These are phyloP conservation scores for Metschnikowia continentalis DNA, from an alignment of 805 yeast genomes.

Conservation along the genomic window DNA sequence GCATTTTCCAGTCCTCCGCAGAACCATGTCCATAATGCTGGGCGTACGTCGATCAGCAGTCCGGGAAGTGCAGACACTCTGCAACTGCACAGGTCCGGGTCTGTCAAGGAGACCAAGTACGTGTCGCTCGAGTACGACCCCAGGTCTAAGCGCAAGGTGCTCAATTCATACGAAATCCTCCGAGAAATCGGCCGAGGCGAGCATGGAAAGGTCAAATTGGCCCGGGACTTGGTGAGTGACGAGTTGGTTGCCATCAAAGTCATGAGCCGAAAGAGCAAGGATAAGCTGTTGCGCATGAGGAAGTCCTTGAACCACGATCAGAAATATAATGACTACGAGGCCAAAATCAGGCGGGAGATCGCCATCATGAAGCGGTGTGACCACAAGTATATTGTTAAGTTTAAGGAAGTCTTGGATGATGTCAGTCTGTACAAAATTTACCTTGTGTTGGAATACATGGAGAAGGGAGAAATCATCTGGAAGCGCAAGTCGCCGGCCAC, in stretches of 20 bases:
- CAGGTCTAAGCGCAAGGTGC: conserved; percentile 67
- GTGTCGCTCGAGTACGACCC: conserved; percentile 89
- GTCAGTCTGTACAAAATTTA: conserved; percentile 78
- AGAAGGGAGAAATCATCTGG: conserved; percentile 91
- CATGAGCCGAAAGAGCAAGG: conserved; percentile 62
- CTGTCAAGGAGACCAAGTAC: conserved; percentile 66
- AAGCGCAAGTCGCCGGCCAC: conserved; percentile 20
- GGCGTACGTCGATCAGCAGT: background rate
- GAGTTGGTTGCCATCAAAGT: conserved; percentile 89
- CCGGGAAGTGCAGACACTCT: background rate
- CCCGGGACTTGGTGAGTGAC: conserved; percentile 60
- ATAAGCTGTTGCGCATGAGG: conserved; percentile 31
- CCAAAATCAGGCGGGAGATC: conserved; percentile 38
- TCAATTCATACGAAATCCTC: conserved; percentile 86
- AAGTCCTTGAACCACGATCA: conserved; percentile 22
- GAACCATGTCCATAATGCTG: conserved; percentile 2
- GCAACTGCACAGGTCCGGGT: background rate
- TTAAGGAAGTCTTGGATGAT: conserved; percentile 77
- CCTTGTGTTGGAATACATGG: conserved; percentile 83
- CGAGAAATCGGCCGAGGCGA: conserved; percentile 92
- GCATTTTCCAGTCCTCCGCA: background rate
- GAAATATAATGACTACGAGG: conserved; percentile 28
- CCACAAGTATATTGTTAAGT: conserved; percentile 38
- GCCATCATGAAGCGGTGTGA: conserved; percentile 47
- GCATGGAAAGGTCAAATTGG: conserved; percentile 96